Percentiles rank a stretch among this genome's conserved stretches.
Evolutionary conservation across 257 asterid genomes (phyloP).

Genomic region (Primulina huaijiensis): DNA sequence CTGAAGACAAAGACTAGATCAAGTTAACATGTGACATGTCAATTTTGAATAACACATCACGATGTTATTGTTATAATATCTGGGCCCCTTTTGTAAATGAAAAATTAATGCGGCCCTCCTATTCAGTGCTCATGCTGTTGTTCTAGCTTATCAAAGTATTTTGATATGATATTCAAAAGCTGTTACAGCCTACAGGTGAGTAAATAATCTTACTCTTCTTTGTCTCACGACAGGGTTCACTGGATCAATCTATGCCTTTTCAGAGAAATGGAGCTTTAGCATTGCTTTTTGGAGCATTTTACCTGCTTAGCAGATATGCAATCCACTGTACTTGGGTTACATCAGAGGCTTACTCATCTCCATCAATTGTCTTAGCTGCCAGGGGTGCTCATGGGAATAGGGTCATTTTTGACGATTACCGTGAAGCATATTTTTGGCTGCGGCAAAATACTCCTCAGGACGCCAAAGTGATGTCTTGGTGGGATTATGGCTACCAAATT

Average conservation of each 20-base stretch:
- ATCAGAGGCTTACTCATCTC: constrained; percentile 98
- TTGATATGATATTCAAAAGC: constrained; percentile 3
- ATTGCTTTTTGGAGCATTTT: constrained; percentile 80
- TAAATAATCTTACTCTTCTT: constrained; percentile 5
- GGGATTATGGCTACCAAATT: constrained; percentile 99
- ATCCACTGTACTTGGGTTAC: constrained; percentile 98
- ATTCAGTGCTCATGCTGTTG: background rate
- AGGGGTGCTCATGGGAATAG: constrained; percentile 95
- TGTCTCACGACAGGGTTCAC: constrained; percentile 52
- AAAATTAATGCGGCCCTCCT: background rate
- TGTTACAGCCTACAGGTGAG: background rate
- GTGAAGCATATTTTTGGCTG: constrained; percentile 96
- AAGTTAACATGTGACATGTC: background rate
- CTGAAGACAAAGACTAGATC: background rate
- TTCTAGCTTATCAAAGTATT: constrained; percentile 17
- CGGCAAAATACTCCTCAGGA: constrained; percentile 89
- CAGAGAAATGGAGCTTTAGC: constrained; percentile 82
- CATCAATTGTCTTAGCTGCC: constrained; percentile 98
- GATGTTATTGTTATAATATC: background rate
- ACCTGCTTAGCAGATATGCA: constrained; percentile 83
- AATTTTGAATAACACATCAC: background rate
- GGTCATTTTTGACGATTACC: constrained; percentile 89
- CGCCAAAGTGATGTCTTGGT: constrained; percentile 99
- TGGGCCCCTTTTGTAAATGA: background rate
- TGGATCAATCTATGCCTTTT: constrained; percentile 75